Evolutionary conservation across 306 rosid species (phyloP), one percentile per base, ranked within the genome.

Genomic region (Prunus mira): DNA sequence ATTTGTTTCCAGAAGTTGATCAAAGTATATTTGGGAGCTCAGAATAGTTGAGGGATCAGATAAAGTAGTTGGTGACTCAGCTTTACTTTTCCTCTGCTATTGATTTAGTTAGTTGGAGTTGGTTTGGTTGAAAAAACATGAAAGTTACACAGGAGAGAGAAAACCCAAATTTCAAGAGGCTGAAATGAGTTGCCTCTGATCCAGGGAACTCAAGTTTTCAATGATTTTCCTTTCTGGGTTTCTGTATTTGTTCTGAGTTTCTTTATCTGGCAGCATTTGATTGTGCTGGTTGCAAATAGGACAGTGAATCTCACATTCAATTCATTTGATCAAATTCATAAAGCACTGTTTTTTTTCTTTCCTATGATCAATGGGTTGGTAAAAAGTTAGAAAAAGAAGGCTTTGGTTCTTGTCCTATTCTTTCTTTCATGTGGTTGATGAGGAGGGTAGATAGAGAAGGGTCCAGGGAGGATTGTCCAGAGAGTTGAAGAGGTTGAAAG

Each of bases 171-270:
- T 85, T 80, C 86, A 68, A 75, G 84, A 65, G 87, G 83, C 80
- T 7, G 50, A 75, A 65, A 79, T 77, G 76, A 67, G 77, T 85
- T 89, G 79, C 86, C 88, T 79, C 54, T 84, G 89, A 88, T 87
- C 78, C 73, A 81, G 88, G 90, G 71, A 87, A 88, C 84, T 46
- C 25, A n/a, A 61, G 65, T 65, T 24, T 69, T 66, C 78, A 73
- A 77, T 18, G 61, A 66, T 24, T 71, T 67, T 54, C 65, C 74
- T 50, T 68, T 50, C 46, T 60, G 22, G 65, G 19, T 62, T 67
- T 51, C 61, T 74, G 62, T 17, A 58, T 57, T 78, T 72, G 65
- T 38, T 25, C 52, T 54, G 57, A 38, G 66, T 75, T 77, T 62
- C 78, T 84, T 78, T 71, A 77, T 52, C 3, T 70, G 74, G 67